These are phyloP conservation scores for Clonostachys sp. DNA, from an alignment of 2,329 filamentous ascomycete genomes.

Conservation along the genomic window DNA sequence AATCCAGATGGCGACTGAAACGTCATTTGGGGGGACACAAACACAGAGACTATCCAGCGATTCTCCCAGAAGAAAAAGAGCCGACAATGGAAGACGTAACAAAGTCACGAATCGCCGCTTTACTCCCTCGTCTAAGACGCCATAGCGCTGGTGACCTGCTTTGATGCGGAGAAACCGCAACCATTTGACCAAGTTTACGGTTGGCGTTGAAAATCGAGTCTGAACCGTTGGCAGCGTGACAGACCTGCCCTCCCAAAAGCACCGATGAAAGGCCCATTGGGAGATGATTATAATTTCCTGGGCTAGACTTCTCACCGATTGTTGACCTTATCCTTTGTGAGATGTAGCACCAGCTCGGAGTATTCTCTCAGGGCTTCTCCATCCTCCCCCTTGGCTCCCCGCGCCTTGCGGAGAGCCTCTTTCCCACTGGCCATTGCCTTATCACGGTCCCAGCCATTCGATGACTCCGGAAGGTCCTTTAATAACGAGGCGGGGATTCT, in stretches of 20 bases:
- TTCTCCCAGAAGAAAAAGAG: conserved; percentile 9
- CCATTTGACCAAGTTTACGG: too few relatives aligned
- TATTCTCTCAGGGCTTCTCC: conserved; percentile 59
- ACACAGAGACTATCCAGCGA: conserved; percentile 30
- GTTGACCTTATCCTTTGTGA: conserved; percentile 28
- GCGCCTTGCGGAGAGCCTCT: conserved; percentile 44
- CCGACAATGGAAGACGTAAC: neutral
- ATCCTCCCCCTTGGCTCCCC: conserved; percentile 43
- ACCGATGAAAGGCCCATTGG: too few relatives aligned
- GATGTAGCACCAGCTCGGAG: conserved; percentile 47
- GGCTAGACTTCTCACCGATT: neutral
- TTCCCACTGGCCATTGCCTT: conserved; percentile 52
- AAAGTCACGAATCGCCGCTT: neutral
- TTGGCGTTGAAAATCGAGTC: too few relatives aligned
- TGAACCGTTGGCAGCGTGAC: neutral
- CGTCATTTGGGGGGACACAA: conserved; percentile 23
- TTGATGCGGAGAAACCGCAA: neutral
- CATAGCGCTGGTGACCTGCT: neutral
- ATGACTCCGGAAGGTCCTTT: conserved; percentile 19
- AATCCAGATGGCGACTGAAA: conserved; percentile 45
- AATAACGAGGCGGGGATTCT: conserved; percentile 23
- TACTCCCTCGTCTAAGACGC: neutral
- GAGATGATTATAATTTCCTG: conserved; percentile 1
- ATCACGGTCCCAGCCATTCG: conserved; percentile 50
- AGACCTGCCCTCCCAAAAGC: neutral